Conservation (phyloP, 305 asterid species). For the Fraxinus paxiana region DNA sequence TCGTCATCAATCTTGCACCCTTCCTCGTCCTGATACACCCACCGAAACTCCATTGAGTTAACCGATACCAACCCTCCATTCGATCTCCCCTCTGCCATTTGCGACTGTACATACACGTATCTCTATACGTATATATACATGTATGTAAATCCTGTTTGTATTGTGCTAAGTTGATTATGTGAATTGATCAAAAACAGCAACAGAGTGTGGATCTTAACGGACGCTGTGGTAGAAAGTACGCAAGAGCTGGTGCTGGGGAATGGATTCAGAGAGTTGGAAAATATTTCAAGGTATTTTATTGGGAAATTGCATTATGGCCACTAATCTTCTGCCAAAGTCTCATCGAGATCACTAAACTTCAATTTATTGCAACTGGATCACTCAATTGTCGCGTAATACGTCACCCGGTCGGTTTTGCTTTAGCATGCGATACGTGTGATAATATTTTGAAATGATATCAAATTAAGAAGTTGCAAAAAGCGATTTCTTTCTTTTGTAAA, state of each 20-base stretch:
- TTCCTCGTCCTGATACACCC: conserved; percentile 87
- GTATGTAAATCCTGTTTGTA: not conserved
- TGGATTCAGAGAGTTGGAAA: not conserved
- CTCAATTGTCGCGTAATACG: too few species aligned
- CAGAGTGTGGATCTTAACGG: conserved; percentile 27
- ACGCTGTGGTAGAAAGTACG: conserved; percentile 14
- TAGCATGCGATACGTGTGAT: too few species aligned
- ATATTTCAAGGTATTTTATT: not conserved
- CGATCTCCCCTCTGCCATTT: conserved; percentile 73
- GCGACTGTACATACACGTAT: not conserved
- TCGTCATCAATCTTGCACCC: conserved; percentile 11
- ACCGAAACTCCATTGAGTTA: conserved; percentile 82
- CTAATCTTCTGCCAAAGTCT: too few species aligned
- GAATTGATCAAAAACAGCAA: conserved; percentile 18
- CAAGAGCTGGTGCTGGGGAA: too few species aligned
- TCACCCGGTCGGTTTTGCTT: too few species aligned
- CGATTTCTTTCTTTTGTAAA: too few species aligned
- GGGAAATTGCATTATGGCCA: too few species aligned
- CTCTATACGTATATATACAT: conserved; percentile 6
- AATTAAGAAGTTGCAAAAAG: too few species aligned
- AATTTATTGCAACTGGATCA: too few species aligned
- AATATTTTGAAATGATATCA: too few species aligned
- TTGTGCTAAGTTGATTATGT: not conserved
- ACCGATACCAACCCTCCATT: conserved; percentile 59
- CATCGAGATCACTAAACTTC: too few species aligned